A percentile compares a stretch with the other conserved stretches of the same genome.
These are phyloP conservation scores for Paramarasmius palmivorus DNA, from an alignment of 1,284 basidiomycete genomes.

Conservation along the genomic window DNA sequence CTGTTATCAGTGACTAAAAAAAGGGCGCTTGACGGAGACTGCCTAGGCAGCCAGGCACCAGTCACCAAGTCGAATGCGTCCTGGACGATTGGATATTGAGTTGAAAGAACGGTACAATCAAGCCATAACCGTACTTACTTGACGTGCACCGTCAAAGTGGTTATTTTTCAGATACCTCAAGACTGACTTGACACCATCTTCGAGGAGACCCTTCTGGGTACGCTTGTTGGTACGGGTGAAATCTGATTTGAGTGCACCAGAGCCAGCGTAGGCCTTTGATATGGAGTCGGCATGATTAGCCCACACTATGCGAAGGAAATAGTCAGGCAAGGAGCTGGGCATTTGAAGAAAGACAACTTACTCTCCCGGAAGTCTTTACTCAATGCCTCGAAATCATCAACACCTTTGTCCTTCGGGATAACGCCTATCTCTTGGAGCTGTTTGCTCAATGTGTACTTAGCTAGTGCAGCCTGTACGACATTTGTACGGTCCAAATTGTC, in stretches of 20 bases:
- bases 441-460: conserved; percentile 79
- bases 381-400: conserved; percentile 81
- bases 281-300: conserved; percentile 95
- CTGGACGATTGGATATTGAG: conserved; percentile 35
- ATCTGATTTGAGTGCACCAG: conserved; percentile 96
- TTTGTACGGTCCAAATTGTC: conserved; percentile 97
- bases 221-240: conserved; percentile 94
- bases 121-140: conserved; percentile 48
- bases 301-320: conserved; percentile 78
- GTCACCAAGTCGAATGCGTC: conserved; percentile 95
- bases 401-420: conserved; percentile 62
- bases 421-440: conserved; percentile 80
- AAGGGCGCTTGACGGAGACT: conserved; percentile 62
- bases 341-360: conserved; percentile 40
- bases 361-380: conserved; percentile 87
- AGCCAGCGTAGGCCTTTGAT: conserved; percentile 91
- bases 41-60: conserved; percentile 84
- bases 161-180: conserved; percentile 96
- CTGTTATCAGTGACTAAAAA: conserved; percentile 79
- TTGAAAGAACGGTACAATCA: conserved; percentile 11
- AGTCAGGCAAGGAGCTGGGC: background rate
- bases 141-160: conserved; percentile 93
- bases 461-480: conserved; percentile 89
- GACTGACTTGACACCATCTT: conserved; percentile 88
- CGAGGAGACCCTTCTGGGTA: conserved; percentile 75